Conservation (phyloP, 1,284 basidiomycete species). For the Phellopilus nigrolimitatus region DNA sequence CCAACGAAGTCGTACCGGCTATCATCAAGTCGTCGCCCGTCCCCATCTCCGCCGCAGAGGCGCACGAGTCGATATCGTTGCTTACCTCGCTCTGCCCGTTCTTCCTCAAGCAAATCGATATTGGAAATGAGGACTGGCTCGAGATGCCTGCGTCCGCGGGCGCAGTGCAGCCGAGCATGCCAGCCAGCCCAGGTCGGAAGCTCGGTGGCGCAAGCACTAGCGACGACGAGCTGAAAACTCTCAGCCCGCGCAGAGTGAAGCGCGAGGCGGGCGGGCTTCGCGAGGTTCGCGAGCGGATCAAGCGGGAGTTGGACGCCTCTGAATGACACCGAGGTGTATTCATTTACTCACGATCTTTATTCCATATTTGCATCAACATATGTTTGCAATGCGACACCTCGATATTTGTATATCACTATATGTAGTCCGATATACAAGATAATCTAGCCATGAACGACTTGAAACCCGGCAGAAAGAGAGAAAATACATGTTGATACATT, state of each 20-base stretch:
- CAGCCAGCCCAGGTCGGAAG: conserved; percentile 35
- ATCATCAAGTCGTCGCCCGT: conserved; percentile 74
- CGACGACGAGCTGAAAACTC: conserved; percentile 51
- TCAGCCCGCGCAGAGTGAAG: conserved; percentile 67
- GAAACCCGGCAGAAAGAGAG: not conserved
- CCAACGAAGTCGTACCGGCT: conserved; percentile 56
- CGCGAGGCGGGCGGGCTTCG: conserved; percentile 65
- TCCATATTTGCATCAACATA: not conserved
- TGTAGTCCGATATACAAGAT: not conserved
- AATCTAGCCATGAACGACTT: not conserved
- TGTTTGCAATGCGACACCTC: conserved; percentile 13
- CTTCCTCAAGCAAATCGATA: conserved; percentile 59
- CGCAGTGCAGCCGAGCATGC: conserved; percentile 30
- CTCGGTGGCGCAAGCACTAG: conserved; percentile 42
- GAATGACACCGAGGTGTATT: conserved; percentile 37
- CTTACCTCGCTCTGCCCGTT: conserved; percentile 69
- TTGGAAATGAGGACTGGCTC: conserved; percentile 70
- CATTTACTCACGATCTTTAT: not conserved
- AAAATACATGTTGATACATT: too few species aligned
- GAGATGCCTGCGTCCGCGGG: conserved; percentile 64
- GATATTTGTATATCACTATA: not conserved
- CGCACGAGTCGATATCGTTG: conserved; percentile 63
- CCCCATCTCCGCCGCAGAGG: conserved; percentile 70
- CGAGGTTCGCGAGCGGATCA: conserved; percentile 73
- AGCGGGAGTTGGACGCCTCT: conserved; percentile 65